Base-by-base conservation (phyloP, 2,329 filamentous ascomycete species). In the Cladosporium sp. region DNA sequence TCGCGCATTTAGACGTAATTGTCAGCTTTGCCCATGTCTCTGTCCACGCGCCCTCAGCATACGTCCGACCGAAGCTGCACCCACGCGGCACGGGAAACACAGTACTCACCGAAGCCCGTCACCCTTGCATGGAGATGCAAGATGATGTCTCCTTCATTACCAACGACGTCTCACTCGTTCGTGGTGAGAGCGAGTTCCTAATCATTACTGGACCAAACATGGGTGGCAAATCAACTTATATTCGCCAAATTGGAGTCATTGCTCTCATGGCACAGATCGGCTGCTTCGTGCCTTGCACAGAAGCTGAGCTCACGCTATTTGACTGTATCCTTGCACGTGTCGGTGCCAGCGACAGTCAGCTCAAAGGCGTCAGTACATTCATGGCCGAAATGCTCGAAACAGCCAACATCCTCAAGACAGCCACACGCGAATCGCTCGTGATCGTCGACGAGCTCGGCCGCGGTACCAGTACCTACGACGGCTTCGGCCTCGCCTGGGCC, bases 341-440 rank as follows among this genome's bases (percentile, higher is more conserved):
- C 0, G 95, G 96, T 50, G 96, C 95, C 7, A 95, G 91, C 72
- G 96, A 99, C 79, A 96, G 92, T 7, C 95, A 98, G 78, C 89
- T 99, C 69, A 98, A 98, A 80, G 95, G 95, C 40, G 95, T 99
- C 1, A 97, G 92, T 3, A 99, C 95, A 0, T 99, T 99, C 79
- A 99, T 99, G 96, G 95, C 95, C 1, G 95, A 99, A 81, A 99
- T 99, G 95, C 86, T 99, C 26, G 95, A 99, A 78, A 99, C 95
- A 1, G 93, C 95, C 71, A 98, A 98, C 77, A 99, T 99, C 70
- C 88, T 99, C 75, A 98, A 98, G 80, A 96, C 92, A 0, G 95
- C 95, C 1, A 99, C 95, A 0, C 88, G 90, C 35, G 95, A 99
- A 76, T 97, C 92, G 5, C 86, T 99, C 62, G 98, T 99, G 80